These are phyloP conservation scores for Exophiala dermatitidis DNA, from an alignment of 2,329 filamentous ascomycete genomes.

Conservation along the genomic window DNA sequence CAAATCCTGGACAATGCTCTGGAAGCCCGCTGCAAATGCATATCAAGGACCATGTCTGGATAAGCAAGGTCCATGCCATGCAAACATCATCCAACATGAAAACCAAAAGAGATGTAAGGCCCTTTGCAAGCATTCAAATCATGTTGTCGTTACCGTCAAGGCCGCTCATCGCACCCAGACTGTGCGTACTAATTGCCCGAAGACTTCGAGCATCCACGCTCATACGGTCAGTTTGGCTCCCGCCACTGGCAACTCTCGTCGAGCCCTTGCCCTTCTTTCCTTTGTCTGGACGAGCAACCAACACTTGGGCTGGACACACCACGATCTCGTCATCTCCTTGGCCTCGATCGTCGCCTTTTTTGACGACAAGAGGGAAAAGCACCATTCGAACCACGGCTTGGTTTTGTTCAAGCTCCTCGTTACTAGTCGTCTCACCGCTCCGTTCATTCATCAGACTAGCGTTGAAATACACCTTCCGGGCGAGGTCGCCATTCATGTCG, in stretches of 20 bases:
- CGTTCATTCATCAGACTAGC: conserved; percentile 91
- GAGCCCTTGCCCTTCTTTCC: conserved; percentile 36
- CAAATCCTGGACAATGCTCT: neutral
- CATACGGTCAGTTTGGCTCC: conserved; percentile 35
- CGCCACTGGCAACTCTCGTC: conserved; percentile 34
- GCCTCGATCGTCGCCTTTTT: conserved; percentile 84
- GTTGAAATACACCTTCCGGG: conserved; percentile 84
- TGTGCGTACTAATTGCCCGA: conserved; percentile 36
- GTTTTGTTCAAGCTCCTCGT: conserved; percentile 71
- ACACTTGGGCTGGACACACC: conserved; percentile 88
- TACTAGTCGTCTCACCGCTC: conserved; percentile 61
- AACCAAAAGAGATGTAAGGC: conserved; percentile 1
- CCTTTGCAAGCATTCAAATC: conserved; percentile 7
- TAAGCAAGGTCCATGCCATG: neutral
- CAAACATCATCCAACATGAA: neutral
- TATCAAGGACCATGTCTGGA: neutral
- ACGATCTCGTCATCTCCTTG: conserved; percentile 90
- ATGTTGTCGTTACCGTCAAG: conserved; percentile 30
- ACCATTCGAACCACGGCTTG: conserved; percentile 80
- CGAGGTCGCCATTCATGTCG: conserved; percentile 83
- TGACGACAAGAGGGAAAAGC: conserved; percentile 91
- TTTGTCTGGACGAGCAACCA: conserved; percentile 55
- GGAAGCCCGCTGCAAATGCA: neutral
- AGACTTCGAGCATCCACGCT: conserved; percentile 39
- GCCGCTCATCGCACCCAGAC: conserved; percentile 38